Base-by-base conservation (phyloP, 2,329 filamentous ascomycete species). In the Aspergillus felis region DNA sequence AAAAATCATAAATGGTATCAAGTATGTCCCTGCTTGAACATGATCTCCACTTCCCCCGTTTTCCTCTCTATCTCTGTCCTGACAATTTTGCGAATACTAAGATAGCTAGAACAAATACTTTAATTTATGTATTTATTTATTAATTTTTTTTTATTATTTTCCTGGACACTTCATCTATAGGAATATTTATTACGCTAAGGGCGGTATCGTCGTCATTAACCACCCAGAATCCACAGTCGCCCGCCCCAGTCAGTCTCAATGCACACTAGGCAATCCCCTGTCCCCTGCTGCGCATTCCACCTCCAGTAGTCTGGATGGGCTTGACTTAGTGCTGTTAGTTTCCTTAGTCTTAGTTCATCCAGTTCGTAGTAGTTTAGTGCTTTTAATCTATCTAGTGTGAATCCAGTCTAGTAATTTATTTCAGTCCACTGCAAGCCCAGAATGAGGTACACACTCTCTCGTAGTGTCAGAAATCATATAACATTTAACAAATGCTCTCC, bases 401-500 rank as follows among this genome's bases (percentile, higher is more conserved):
- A 24, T 50, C 47, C 27, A 38, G 14, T 38, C 32, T 17, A n/a
- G 25, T 24, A 27, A 24, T 47, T 24, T 46, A 51, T 50, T 52
- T 49, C 22, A 56, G 57, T 62, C 61, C 55, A 58, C 62, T 50
- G 51, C 44, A 41, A 58, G 56, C 57, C 54, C 57, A 60, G 61
- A 63, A 57, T 24, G n/a, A 47, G 56, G 55, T 56, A 62, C 57
- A 51, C 54, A 59, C 28, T 56, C 50, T 47, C 59, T 63, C 58
- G 57, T 67, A 67, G 65, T 61, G 65, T 64, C 58, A 66, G 65
- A 62, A 65, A 66, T 67, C 62, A 64, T 56, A 66, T 62, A 64
- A 62, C 64, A 66, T 66, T 67, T 66, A 67, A 64, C 64, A 59
- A 17, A 65, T 66, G 61, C 64, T 63, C 61, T 62, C 61, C 55